These are phyloP conservation scores for Exophiala oligosperma DNA, from an alignment of 2,329 filamentous ascomycete species.

Conservation along the genomic window DNA sequence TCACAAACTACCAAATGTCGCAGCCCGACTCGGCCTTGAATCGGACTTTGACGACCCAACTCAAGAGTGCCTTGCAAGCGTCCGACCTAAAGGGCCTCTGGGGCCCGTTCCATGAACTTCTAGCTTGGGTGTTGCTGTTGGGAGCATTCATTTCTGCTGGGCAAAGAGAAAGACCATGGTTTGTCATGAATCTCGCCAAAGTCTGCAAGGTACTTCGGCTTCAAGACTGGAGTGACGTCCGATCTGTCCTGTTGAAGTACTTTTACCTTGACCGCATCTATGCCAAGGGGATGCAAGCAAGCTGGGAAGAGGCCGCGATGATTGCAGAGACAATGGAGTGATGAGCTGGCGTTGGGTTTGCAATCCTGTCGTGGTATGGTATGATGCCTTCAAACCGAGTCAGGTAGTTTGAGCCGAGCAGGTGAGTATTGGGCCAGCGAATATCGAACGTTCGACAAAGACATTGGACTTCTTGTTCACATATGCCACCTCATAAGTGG, in stretches of 20 bases:
- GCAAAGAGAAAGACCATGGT: constrained; percentile 16
- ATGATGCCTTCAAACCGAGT: not conserved
- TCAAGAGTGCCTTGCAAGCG: constrained; percentile 12
- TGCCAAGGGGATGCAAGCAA: constrained; percentile 12
- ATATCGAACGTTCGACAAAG: too few species aligned
- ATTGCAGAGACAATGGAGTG: constrained; percentile 14
- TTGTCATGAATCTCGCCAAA: constrained; percentile 13
- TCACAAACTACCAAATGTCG: constrained; percentile 15
- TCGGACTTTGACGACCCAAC: constrained; percentile 14
- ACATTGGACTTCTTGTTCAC: too few species aligned
- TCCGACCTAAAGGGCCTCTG: constrained; percentile 14
- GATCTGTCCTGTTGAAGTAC: constrained; percentile 7
- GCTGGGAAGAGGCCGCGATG: constrained; percentile 16
- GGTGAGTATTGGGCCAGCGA: too few species aligned
- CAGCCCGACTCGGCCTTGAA: constrained; percentile 14
- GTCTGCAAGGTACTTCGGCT: constrained; percentile 10
- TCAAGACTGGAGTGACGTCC: constrained; percentile 9
- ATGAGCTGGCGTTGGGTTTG: not conserved
- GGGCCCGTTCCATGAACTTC: constrained; percentile 11
- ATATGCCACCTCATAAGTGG: not conserved
- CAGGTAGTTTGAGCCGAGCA: too few species aligned
- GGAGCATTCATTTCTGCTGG: constrained; percentile 15
- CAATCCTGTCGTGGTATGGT: not conserved
- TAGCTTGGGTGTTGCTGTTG: constrained; percentile 14
- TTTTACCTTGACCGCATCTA: constrained; percentile 20